Evolutionary conservation across 495 filamentous ascomycete species (phyloP), one percentile per base, ranked within the genome.

Genomic region (Articulospora tetracladia): DNA sequence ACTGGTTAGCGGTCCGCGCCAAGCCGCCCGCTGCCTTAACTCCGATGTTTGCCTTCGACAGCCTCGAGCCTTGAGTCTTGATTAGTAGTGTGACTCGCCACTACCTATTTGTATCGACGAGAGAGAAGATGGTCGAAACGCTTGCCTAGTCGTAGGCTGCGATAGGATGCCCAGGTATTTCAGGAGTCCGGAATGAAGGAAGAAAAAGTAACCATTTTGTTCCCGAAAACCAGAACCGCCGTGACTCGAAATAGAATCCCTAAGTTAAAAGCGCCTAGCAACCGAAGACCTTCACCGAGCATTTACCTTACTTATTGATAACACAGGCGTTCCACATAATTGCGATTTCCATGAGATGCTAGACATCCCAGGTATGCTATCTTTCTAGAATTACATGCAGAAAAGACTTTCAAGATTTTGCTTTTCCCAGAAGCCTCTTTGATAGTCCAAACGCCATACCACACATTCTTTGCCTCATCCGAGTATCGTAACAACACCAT

Each of bases 401-500:
- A 48, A 59, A 61, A 62, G 39, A 23, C 25, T 57, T 23, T 59
- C 51, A 30, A 47, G 25, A 46, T 55, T 46, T 60, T 59, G 60
- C 57, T 66, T 63, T 64, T 64, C 41, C 19, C 39, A 62, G 15
- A 57, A 58, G 60, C 52, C 47, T 55, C 53, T 24, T 36, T 49
- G 11, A 50, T 28, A 59, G 25, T 48, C 61, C 65, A 44, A 66
- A 65, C 61, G 49, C 63, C 66, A 48, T 56, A 58, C 56, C n/a
- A 20, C 58, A 49, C 47, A 25, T 61, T 10, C 52, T 3, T 57
- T 12, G 39, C 39, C 54, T 61, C 56, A 63, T 58, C 63, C 63
- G 30, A 68, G 57, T 28, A 68, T 63, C 22, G 66, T 61, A 11
- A 97, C 68, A 39, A 81, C 83, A 12, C 94, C 95, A 41, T 89